Evolutionary conservation across 2,329 filamentous ascomycete species (phyloP).

Genomic region (Phialocephala sp.): DNA sequence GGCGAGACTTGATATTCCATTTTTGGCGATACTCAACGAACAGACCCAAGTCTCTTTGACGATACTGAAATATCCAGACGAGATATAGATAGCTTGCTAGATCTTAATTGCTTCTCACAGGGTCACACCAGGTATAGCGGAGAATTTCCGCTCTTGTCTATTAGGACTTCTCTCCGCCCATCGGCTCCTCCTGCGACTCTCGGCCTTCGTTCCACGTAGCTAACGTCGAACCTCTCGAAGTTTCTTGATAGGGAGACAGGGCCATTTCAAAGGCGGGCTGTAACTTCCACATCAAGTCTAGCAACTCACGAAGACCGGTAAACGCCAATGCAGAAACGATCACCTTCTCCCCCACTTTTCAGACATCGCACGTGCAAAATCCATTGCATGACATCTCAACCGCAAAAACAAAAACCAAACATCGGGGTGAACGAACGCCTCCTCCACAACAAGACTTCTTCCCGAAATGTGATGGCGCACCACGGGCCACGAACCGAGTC

Average conservation of each 20-base stretch:
- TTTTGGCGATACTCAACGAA: background rate
- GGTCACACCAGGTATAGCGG: background rate
- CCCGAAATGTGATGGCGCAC: background rate
- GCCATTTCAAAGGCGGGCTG: background rate
- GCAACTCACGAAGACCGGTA: background rate
- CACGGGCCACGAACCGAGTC: background rate
- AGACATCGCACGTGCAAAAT: background rate
- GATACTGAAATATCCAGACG: background rate
- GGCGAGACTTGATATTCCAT: background rate
- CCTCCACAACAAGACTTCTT: background rate
- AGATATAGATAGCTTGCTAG: background rate
- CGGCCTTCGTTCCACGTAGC: too few relatives aligned
- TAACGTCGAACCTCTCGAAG: background rate
- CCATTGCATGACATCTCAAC: slow-evolving; percentile 1
- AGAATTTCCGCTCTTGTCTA: background rate
- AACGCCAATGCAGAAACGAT: background rate
- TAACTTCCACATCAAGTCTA: background rate
- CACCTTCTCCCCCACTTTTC: slow-evolving; percentile 1
- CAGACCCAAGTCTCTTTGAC: background rate
- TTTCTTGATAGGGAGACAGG: background rate
- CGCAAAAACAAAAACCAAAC: background rate
- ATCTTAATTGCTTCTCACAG: background rate
- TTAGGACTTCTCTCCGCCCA: background rate
- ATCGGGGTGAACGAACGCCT: background rate
- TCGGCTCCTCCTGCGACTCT: background rate